A percentile compares a stretch with the other conserved stretches of the same genome.
phyloP scores from a whole-genome alignment of 352 stramenopile species.

The Globisporangium rhizosaccharum region DNA sequence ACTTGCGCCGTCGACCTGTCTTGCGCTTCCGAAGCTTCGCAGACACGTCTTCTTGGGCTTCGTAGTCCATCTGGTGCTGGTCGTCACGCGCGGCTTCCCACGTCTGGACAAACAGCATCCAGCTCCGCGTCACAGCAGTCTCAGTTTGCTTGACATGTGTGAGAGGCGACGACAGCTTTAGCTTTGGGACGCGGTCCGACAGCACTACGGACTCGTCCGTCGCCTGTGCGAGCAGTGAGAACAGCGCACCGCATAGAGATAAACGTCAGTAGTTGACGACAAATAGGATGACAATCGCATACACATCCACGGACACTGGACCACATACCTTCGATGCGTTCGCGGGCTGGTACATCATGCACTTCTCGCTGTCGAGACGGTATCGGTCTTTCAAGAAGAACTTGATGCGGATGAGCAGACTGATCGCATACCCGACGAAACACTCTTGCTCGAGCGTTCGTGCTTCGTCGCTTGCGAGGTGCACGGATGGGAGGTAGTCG shows the following conservation, averaged over 20 bases:
- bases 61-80: constrained; percentile 66
- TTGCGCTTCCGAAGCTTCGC: constrained; percentile 14
- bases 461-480: constrained; percentile 9
- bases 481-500: constrained; percentile 19
- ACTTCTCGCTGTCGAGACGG: constrained; percentile 68
- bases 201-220: constrained; percentile 23
- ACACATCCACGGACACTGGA: constrained; percentile 5
- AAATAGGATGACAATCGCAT: not conserved
- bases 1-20: constrained; percentile 30
- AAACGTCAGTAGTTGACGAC: not conserved
- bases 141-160: constrained; percentile 22
- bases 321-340: constrained; percentile 33
- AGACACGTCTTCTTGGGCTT: constrained; percentile 23
- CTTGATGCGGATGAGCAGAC: constrained; percentile 69
- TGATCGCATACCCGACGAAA: constrained; percentile 48
- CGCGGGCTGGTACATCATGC: constrained; percentile 72
- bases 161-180: constrained; percentile 17
- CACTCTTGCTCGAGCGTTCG: constrained; percentile 17
- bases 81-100: constrained; percentile 54
- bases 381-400: constrained; percentile 71
- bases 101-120: constrained; percentile 56
- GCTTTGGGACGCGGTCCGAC: constrained; percentile 12
- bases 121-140: constrained; percentile 36
- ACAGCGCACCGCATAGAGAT: not conserved
- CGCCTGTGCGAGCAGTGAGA: constrained; percentile 7